Conservation (phyloP, 2,329 filamentous ascomycete genomes). For the Hypoxylon sp. region DNA sequence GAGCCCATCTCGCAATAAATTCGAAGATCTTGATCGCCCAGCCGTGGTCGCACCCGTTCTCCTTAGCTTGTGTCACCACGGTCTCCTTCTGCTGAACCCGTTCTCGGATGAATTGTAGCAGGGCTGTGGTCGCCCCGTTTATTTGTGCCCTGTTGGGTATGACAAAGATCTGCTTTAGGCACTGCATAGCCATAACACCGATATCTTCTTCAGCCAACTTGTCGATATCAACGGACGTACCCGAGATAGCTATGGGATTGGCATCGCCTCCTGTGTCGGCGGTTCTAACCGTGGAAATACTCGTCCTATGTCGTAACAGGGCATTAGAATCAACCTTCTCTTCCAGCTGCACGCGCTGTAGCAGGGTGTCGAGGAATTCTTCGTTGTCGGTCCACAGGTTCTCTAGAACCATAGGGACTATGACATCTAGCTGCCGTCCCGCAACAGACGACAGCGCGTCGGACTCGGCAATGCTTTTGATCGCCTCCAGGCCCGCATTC, state of each 20-base stretch:
- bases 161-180: constrained; percentile 87
- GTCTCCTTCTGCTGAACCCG: constrained; percentile 67
- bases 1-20: constrained; percentile 86
- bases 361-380: constrained; percentile 77
- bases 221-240: constrained; percentile 88
- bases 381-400: constrained; percentile 86
- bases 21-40: constrained; percentile 90
- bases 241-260: constrained; percentile 80
- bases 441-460: constrained; percentile 83
- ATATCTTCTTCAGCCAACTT: constrained; percentile 91
- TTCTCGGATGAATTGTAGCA: constrained; percentile 81
- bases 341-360: constrained; percentile 75
- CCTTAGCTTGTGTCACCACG: constrained; percentile 70
- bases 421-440: constrained; percentile 80
- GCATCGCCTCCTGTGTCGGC: constrained; percentile 74
- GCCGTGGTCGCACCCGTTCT: constrained; percentile 66
- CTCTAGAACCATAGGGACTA: constrained; percentile 87
- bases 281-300: constrained; percentile 83
- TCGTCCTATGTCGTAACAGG: constrained; percentile 77
- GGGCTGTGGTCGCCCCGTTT: constrained; percentile 78
- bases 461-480: constrained; percentile 84
- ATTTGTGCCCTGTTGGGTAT: constrained; percentile 87
- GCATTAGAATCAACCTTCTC: constrained; percentile 79
- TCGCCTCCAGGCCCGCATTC: constrained; percentile 80
- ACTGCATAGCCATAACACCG: constrained; percentile 85